Evolutionary conservation across 192 early-diverging fungal genomes (phyloP).

Genomic region (Martensiomyces pterosporus): DNA sequence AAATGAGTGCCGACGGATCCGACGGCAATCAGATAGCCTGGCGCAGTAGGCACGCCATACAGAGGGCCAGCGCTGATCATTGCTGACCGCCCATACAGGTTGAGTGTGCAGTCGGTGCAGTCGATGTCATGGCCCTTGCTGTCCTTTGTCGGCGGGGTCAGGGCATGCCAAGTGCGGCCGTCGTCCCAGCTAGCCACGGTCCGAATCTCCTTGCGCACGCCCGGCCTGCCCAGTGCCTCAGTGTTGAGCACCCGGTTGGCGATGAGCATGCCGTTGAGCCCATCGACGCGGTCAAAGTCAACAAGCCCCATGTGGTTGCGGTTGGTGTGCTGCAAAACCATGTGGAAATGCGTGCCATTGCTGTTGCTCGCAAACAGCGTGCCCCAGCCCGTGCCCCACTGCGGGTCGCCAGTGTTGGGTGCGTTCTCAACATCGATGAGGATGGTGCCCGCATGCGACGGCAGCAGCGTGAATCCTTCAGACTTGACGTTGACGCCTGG

Average conservation of each 20-base stretch:
- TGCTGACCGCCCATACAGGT: conserved; percentile 76
- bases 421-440: conserved; percentile 76
- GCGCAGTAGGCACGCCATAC: conserved; percentile 66
- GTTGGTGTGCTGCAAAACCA: conserved; percentile 76
- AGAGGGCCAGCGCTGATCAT: conserved; percentile 49
- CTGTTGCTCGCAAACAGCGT: conserved; percentile 84
- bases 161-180: conserved; percentile 65
- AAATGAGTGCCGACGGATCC: conserved; percentile 79
- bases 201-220: conserved; percentile 60
- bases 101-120: conserved; percentile 62
- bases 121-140: conserved; percentile 14
- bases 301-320: conserved; percentile 67
- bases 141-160: conserved; percentile 55
- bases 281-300: conserved; percentile 88
- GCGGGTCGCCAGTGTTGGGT: conserved; percentile 34
- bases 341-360: conserved; percentile 76
- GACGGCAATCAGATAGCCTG: conserved; percentile 84
- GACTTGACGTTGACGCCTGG: conserved; percentile 68
- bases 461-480: conserved; percentile 82
- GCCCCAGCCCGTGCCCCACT: conserved; percentile 39
- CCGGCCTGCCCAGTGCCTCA: conserved; percentile 53
- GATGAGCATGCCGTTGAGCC: conserved; percentile 78
- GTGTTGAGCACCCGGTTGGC: conserved; percentile 84
- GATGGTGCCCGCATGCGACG: conserved; percentile 72
- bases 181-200: conserved; percentile 88